Evolutionary conservation across 768 basidiomycete species (phyloP), one percentile per base, ranked within the genome.

Genomic region (Pisolithus marmoratus): DNA sequence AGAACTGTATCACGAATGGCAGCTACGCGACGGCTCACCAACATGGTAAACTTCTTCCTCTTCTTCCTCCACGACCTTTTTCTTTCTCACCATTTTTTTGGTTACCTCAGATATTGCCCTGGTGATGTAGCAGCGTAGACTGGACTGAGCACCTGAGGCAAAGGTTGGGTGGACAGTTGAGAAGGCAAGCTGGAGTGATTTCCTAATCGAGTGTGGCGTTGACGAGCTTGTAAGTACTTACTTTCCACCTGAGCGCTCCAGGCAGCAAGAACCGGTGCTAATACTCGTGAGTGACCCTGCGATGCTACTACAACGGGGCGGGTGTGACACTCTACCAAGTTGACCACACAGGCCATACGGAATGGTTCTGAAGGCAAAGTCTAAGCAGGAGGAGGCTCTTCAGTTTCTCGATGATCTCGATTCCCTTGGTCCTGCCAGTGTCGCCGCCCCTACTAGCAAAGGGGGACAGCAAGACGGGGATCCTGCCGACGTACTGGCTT

Each of bases 351-450:
- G n/a, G 43, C 8, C 40, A 24, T 38, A 26, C 42, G 46, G 44
- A 47, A 76, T 75, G 72, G 31, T 71, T 31, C 62, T 66, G 26
- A 79, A 76, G 66, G 70, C 83, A 44, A 90, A 87, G 70, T 84
- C 86, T 26, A 90, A 89, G 64, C 82, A 88, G 54, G 79, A 88
- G 62, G 94, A 98, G 68, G 95, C 91, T 20, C 83, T 94, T 20
- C 87, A 85, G 63, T 85, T 98, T 71, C 85, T 98, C 42, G 92
- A 96, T 63, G 93, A 95, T 64, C 87, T 98, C 46, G 74, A 82
- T 19, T 77, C 79, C 22, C 52, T 61, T n/a, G 49, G 44, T 5
- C 49, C 62, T 23, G 65, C 61, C 54, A 54, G 34, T 7, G 48
- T 49, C 46, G 51, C 52, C 43, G 62, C 51, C 58, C 23, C 62